Conservation (phyloP, 176 grass and related monocot genomes). For the Oryza longistaminata region DNA sequence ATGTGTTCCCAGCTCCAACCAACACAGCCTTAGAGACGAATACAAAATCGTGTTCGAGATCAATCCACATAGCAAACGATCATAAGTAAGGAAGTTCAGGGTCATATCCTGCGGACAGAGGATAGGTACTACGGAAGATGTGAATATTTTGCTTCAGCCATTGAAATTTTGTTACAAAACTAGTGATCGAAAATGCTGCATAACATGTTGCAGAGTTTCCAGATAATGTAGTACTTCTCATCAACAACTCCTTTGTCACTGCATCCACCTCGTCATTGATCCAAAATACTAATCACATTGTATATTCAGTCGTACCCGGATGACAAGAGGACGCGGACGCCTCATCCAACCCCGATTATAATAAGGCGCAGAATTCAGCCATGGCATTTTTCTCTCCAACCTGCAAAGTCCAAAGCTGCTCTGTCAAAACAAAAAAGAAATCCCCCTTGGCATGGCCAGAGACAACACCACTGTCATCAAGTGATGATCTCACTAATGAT, state of each 20-base stretch:
- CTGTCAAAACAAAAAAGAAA: not conserved
- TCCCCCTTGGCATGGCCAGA: not conserved
- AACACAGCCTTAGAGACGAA: no score
- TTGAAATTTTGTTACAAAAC: not conserved
- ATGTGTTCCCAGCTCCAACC: no score
- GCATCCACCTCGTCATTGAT: not conserved
- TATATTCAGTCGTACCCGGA: slow-evolving; percentile 1
- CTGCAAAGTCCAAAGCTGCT: slow-evolving; percentile 11
- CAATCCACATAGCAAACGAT: no score
- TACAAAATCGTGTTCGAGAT: no score
- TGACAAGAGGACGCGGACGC: not conserved
- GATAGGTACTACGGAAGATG: not conserved
- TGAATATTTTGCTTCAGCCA: no score
- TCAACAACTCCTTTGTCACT: not conserved
- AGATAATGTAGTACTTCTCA: not conserved
- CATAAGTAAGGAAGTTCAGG: not conserved
- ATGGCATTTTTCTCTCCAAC: slow-evolving; percentile 28
- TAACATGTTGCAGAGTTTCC: not conserved
- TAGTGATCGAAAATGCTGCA: not conserved
- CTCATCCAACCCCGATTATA: slow-evolving; percentile 27
- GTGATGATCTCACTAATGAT: slow-evolving; percentile 23
- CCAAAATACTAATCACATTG: not conserved
- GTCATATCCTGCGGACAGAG: not conserved
- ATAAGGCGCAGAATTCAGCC: not conserved
- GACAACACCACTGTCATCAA: not conserved